Conservation (phyloP, 192 early-diverging fungal species). For the Coemansia sp. region DNA sequence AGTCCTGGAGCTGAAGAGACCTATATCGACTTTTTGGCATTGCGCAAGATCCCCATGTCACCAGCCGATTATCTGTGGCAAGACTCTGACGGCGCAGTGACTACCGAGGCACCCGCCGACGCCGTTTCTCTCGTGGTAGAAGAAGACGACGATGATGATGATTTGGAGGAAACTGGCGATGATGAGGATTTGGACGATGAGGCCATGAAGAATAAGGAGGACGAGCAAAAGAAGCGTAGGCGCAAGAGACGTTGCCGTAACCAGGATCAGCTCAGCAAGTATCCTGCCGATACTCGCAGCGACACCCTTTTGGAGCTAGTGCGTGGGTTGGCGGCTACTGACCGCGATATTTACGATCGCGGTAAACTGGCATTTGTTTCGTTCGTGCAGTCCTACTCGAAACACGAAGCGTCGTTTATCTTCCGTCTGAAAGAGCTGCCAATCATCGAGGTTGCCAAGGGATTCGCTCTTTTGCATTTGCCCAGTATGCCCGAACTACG, state of each 20-base stretch:
- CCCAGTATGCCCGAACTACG: constrained; percentile 94
- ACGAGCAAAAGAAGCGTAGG: constrained; percentile 3
- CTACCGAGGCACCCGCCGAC: constrained; percentile 28
- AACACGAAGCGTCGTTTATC: constrained; percentile 93
- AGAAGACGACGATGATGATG: constrained; percentile 19
- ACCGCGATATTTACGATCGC: constrained; percentile 81
- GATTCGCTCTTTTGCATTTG: constrained; percentile 80
- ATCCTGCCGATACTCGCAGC: constrained; percentile 53
- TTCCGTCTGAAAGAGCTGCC: constrained; percentile 87
- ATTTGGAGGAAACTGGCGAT: not conserved
- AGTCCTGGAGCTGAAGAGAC: constrained; percentile 81
- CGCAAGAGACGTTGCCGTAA: not conserved
- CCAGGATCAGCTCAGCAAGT: constrained; percentile 17
- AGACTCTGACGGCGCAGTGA: constrained; percentile 29
- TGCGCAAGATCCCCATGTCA: constrained; percentile 87
- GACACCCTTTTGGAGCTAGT: constrained; percentile 60
- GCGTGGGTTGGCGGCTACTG: constrained; percentile 60
- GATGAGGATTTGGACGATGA: constrained; percentile 11
- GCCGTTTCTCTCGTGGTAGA: constrained; percentile 10
- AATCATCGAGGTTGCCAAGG: constrained; percentile 70
- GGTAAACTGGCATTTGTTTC: constrained; percentile 85
- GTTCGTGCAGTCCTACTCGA: constrained; percentile 88
- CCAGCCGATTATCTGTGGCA: constrained; percentile 56
- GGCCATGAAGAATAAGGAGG: not conserved
- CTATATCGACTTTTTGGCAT: constrained; percentile 82